Conservation (phyloP, 169 alveolate species). For the Plasmodium chabaudi region DNA sequence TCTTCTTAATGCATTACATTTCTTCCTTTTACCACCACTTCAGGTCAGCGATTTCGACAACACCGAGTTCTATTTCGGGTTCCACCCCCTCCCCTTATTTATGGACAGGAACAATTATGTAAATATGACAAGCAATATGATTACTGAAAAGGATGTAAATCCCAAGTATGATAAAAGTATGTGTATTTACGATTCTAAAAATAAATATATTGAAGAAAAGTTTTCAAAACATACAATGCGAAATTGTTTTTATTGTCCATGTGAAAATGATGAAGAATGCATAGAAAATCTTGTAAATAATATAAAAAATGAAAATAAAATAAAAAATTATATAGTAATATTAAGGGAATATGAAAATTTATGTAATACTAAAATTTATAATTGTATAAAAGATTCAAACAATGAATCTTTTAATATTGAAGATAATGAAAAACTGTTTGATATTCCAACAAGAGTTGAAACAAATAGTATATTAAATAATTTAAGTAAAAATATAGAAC, state of each 20-base stretch:
- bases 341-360: constrained; percentile 74
- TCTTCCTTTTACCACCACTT: too few relatives aligned
- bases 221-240: constrained; percentile 3
- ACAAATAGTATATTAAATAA: constrained; percentile 36
- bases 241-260: constrained; percentile 56
- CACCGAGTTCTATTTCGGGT: neutral
- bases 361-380: constrained; percentile 53
- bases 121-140: constrained; percentile 9
- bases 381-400: constrained; percentile 26
- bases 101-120: constrained; percentile 9
- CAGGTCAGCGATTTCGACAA: constrained; percentile 49
- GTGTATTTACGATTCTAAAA: constrained; percentile 67
- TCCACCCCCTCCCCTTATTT: constrained; percentile 29
- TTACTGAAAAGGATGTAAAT: constrained; percentile 13
- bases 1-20: too few relatives aligned
- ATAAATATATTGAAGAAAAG: constrained; percentile 58
- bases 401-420: constrained; percentile 33
- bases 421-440: constrained; percentile 30
- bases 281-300: constrained; percentile 31
- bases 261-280: constrained; percentile 71
- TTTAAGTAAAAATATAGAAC: constrained; percentile 56
- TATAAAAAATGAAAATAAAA: constrained; percentile 68
- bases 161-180: constrained; percentile 29
- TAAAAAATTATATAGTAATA: constrained; percentile 57
- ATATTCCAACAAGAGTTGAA: constrained; percentile 65